phyloP scores from a whole-genome alignment of 2,329 filamentous ascomycete species.

The Monilinia vaccinii-corymbosi region DNA sequence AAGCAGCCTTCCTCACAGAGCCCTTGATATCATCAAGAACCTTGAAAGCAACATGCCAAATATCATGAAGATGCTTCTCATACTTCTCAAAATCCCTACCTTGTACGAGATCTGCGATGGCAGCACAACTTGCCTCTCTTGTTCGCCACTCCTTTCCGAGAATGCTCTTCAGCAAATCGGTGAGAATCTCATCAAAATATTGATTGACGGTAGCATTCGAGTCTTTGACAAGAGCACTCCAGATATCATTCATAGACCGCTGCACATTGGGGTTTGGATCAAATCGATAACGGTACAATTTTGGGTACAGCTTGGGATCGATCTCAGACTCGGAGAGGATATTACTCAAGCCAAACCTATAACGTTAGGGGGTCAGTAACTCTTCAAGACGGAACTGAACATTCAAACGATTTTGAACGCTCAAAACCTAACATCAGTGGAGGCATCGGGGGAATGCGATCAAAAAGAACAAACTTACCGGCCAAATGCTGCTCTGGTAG shows the following conservation, averaged over 20 bases:
- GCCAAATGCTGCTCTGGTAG: constrained; percentile 91
- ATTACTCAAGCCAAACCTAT: constrained; percentile 71
- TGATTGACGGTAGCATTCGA: constrained; percentile 64
- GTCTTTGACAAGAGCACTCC: constrained; percentile 92
- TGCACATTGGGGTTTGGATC: constrained; percentile 92
- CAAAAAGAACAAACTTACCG: constrained; percentile 32
- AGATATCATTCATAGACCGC: constrained; percentile 94
- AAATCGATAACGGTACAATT: constrained; percentile 88
- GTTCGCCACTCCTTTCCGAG: constrained; percentile 89
- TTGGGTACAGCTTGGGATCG: constrained; percentile 91
- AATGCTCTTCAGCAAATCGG: constrained; percentile 77
- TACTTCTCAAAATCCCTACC: constrained; percentile 70
- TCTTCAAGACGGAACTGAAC: too few species aligned
- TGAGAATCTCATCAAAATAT: constrained; percentile 83
- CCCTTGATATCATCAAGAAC: constrained; percentile 95
- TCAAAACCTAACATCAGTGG: not conserved
- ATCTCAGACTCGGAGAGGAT: constrained; percentile 82
- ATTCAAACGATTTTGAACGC: not conserved
- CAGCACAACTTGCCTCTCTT: constrained; percentile 83
- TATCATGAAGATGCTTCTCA: constrained; percentile 72
- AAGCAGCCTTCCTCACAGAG: constrained; percentile 72
- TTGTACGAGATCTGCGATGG: constrained; percentile 79
- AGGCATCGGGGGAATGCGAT: not conserved
- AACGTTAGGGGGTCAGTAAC: not conserved
- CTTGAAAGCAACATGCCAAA: constrained; percentile 80